Base-by-base conservation (phyloP, 352 stramenopile genomes). In the Phytophthora meadii region DNA sequence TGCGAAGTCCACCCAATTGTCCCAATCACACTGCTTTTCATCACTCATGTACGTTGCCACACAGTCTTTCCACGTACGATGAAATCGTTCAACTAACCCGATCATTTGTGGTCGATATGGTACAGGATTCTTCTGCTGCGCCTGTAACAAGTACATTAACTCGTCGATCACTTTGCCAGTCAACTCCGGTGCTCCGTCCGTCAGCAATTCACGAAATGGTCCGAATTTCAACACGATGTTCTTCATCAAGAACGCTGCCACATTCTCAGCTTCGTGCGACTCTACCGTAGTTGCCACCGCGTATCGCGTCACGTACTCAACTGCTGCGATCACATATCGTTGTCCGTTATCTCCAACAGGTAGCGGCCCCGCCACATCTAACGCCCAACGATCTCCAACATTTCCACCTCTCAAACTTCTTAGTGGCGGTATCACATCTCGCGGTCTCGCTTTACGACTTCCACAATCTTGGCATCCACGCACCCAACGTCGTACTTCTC, bases 1-100 rank as follows among this genome's bases (percentile, higher is more conserved):
- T 5, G 50, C 50, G 25, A 48, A 57, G 14, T 57, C 37, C 4
- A 57, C 34, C 50, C 50, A 57, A 2, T 17, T 15, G 24, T 57
- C 50, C 49, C 49, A 56, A 10, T 56, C 17, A 4, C 15, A 25
- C 37, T 54, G 48, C 32, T 7, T 3, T 1, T 54, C 48, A 17
- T 30, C n/a, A 8, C n/a, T 22, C 32, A 36, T 54, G 19, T 54
- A 54, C 4, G 19, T 44, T 14, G 34, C 34, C 9, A 40, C 34
- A 4, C 10, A n/a, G 34, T 40, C 34, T 1, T 40, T 40, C 34
- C 15, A 27, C 3, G 39, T 25, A 4, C 39, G 2, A 22, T 45
- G 39, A 25, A 45, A 45, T 45, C 19, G 19, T 19, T 19, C 19
- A 19, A 19, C 19, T 19, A 19, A 19, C 19, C 19, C 19, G 19